A percentile compares a stretch with the other conserved stretches of the same genome.
These are phyloP conservation scores for sunflower (Helianthus annuus) DNA, from an alignment of 129 eudicot species.

Conservation along the genomic window HanXRQr2.0-SUNRISE NC_035439.2:28977957-28978456, in stretches of 20 bases:
- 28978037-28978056: slow-evolving; percentile 99
- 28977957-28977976: slow-evolving; percentile 54
- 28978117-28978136: slow-evolving; percentile 98
- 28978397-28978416: slow-evolving; percentile 90
- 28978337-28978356: not conserved
- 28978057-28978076: slow-evolving; percentile 97
- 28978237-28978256: slow-evolving; percentile 93
- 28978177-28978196: slow-evolving; percentile 1
- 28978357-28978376: slow-evolving; percentile 93
- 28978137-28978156: slow-evolving; percentile 36
- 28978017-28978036: slow-evolving; percentile 10
- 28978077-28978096: slow-evolving; percentile 99
- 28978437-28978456: slow-evolving; percentile 84
- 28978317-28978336: not conserved
- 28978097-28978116: slow-evolving; percentile 96
- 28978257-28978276: slow-evolving; percentile 94
- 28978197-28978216: slow-evolving; percentile 67
- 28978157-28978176: slow-evolving; percentile 9
- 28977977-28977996: slow-evolving; percentile 1
- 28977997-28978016: not conserved
- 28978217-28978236: slow-evolving; percentile 97
- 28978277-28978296: slow-evolving; percentile 4
- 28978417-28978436: slow-evolving; percentile 71
- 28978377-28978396: slow-evolving; percentile 97
- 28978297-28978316: not conserved